phyloP scores from a whole-genome alignment of 495 filamentous ascomycete genomes.

The Penicillium crystallinum region DNA sequence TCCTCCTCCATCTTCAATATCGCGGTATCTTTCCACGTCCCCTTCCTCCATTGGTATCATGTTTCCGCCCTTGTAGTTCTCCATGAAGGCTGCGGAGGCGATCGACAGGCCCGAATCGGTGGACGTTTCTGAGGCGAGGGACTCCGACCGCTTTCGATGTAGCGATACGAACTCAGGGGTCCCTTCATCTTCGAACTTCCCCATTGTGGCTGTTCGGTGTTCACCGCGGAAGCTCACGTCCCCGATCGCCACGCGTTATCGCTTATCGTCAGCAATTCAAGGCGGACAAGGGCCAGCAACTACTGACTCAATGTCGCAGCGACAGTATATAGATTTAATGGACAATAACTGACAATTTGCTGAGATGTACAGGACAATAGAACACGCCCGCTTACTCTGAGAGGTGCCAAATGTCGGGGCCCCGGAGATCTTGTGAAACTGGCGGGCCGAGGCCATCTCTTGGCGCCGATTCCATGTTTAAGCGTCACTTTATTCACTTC shows the following conservation, averaged over 20 bases:
- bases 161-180: constrained; percentile 25
- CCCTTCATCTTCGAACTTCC: constrained; percentile 24
- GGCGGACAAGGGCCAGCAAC: not conserved
- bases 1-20: constrained; percentile 35
- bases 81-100: constrained; percentile 29
- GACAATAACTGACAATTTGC: not conserved
- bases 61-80: constrained; percentile 21
- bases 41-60: constrained; percentile 7
- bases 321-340: not conserved
- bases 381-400: not conserved
- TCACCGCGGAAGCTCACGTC: not conserved
- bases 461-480: not conserved
- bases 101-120: constrained; percentile 39
- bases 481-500: constrained; percentile 2
- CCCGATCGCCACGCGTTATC: constrained; percentile 1
- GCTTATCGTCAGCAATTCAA: constrained; percentile 5
- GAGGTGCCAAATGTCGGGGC: not conserved
- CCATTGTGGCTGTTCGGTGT: constrained; percentile 23
- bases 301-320: not conserved
- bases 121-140: constrained; percentile 27
- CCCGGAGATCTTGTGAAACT: not conserved
- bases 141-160: constrained; percentile 24
- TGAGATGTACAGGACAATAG: not conserved
- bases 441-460: constrained; percentile 1
- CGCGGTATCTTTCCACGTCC: constrained; percentile 28